Conservation (phyloP, 768 basidiomycete genomes). For the Russula sp. region DNA sequence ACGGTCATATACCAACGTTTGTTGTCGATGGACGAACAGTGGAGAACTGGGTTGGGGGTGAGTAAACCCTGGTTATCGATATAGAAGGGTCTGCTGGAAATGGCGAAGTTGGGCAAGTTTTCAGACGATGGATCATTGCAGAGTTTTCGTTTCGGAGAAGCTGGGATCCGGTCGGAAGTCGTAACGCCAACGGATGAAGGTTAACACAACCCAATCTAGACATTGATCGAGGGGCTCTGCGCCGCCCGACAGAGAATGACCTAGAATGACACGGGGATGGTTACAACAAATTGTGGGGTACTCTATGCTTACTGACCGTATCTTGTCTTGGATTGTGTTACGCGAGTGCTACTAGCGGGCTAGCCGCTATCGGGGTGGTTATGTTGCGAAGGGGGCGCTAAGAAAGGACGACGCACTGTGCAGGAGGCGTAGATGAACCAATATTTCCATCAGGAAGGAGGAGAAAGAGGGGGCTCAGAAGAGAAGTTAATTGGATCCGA, state of each 20-base stretch:
- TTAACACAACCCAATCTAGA: constrained; percentile 9
- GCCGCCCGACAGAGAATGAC: constrained; percentile 8
- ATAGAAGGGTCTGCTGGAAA: constrained; percentile 16
- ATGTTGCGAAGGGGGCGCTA: constrained; percentile 14
- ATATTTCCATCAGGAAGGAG: constrained; percentile 25
- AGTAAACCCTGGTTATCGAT: constrained; percentile 19
- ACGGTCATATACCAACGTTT: constrained; percentile 9
- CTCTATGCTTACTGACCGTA: background rate
- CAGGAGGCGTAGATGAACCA: constrained; percentile 24
- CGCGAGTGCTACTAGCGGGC: constrained; percentile 5
- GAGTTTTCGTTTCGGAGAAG: constrained; percentile 8
- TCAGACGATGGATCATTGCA: constrained; percentile 9
- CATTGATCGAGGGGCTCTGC: constrained; percentile 21
- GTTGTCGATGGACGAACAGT: constrained; percentile 2
- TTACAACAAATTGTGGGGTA: constrained; percentile 18
- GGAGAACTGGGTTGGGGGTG: constrained; percentile 19
- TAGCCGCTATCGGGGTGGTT: constrained; percentile 16
- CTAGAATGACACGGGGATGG: constrained; percentile 13
- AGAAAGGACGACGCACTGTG: constrained; percentile 18
- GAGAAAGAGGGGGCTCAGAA: constrained; percentile 22
- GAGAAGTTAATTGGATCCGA: constrained; percentile 23
- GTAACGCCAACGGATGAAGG: constrained; percentile 17
- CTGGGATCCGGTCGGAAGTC: constrained; percentile 9
- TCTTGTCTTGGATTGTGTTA: background rate
- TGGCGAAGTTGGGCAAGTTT: constrained; percentile 9